Evolutionary conservation across 441 rosid species (phyloP), one percentile per base, ranked within the genome.

Genomic region (Raphanus hybrid): DNA sequence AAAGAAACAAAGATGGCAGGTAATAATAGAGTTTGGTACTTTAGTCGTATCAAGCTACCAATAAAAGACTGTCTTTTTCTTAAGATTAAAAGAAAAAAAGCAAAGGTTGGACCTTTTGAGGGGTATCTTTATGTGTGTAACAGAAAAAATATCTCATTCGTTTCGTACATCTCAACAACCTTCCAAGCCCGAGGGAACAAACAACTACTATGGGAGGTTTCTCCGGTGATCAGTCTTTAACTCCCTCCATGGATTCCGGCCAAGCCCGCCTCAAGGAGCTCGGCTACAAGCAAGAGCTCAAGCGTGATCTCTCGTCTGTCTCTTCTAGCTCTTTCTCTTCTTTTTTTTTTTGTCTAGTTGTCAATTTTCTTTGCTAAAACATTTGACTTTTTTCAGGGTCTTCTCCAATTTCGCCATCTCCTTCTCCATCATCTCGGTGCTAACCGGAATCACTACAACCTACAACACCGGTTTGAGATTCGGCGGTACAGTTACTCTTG

Each of bases 271-370:
- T 91, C 73, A 84, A 70, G 62, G 91, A 95, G 86, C 94, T 95
- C 60, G 97, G 99, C 29, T 95, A 95, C 91, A 92, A 95, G 83
- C 98, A 92, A 84, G 99, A 92, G 70, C 98, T 95, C 76, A 92
- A 92, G 87, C 98, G 98, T 48, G 94, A 92, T 64, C 93, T 92
- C 80, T 95, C 96, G 96, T 91, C 87, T 74, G 79, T 41, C 69
- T 63, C 20, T 1, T 18, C 20, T 18, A 1, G 20, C 32, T 5
- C 73, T 70, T 65, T 76, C 61, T 45, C 35, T 16, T 5, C 41
- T 37, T n/a, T n/a, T n/a, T n/a, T n/a, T n/a, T n/a, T n/a, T 39
- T 5, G 41, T 6, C 11, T 29, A 1, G 1, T n/a, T 35, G 2
- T 61, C n/a, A 55, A 26, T 29, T 41, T 6, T 50, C 29, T 3